phyloP scores from a whole-genome alignment of 2,329 filamentous ascomycete species.

The Dothideomycetes sp. region DNA sequence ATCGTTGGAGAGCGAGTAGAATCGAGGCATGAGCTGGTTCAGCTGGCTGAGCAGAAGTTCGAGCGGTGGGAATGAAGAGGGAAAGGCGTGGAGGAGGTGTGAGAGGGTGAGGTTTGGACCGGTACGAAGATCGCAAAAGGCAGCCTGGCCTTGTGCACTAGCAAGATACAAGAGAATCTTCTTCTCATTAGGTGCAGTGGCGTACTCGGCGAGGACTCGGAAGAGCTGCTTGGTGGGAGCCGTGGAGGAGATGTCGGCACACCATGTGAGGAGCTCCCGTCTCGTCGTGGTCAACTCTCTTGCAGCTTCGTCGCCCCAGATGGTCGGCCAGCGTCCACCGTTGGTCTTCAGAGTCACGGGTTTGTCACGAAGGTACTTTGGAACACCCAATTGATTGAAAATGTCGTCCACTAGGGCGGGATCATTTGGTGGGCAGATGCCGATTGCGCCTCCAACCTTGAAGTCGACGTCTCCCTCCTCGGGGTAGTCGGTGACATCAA shows the following conservation, averaged over 20 bases:
- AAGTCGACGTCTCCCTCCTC: constrained; percentile 78
- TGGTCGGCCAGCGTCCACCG: constrained; percentile 85
- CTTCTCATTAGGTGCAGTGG: constrained; percentile 68
- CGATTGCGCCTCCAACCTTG: constrained; percentile 91
- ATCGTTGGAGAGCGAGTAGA: constrained; percentile 96
- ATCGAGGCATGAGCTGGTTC: constrained; percentile 87
- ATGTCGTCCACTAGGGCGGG: constrained; percentile 67
- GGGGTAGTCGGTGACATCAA: constrained; percentile 92
- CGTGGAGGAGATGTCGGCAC: constrained; percentile 84
- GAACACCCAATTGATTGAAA: constrained; percentile 70
- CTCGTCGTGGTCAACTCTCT: constrained; percentile 83
- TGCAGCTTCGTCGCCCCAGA: constrained; percentile 85
- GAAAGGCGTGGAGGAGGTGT: constrained; percentile 84
- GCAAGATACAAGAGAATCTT: constrained; percentile 80
- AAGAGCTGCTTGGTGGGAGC: constrained; percentile 82
- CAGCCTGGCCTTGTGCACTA: constrained; percentile 79
- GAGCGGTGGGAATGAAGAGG: constrained; percentile 78
- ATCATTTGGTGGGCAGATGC: constrained; percentile 82
- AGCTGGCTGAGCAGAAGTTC: constrained; percentile 70
- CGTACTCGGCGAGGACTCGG: constrained; percentile 75
- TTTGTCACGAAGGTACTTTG: constrained; percentile 73
- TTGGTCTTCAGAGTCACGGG: constrained; percentile 68
- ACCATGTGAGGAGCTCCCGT: constrained; percentile 90
- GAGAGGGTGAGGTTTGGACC: constrained; percentile 72
- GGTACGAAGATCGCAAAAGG: constrained; percentile 87